Percentiles rank a stretch among this genome's conserved stretches.
These are phyloP conservation scores for Pleurotus cornucopiae DNA, from an alignment of 768 basidiomycete species.

Conservation along the genomic window DNA sequence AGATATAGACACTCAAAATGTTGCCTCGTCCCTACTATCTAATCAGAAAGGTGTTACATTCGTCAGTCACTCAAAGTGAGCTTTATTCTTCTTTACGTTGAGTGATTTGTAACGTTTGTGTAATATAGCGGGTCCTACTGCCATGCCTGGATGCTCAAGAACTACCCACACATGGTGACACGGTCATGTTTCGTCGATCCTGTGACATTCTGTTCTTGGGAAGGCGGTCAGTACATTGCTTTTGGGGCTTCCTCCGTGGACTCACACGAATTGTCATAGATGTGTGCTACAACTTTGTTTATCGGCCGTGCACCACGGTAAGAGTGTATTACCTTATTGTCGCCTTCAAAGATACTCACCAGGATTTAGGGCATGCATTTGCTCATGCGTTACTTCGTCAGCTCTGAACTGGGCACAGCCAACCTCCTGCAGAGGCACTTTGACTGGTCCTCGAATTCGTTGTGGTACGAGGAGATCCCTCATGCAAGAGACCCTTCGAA, in stretches of 20 bases:
- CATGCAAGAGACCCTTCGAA: conserved; percentile 64
- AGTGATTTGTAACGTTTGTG: not conserved
- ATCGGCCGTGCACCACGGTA: conserved; percentile 63
- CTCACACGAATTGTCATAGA: conserved; percentile 37
- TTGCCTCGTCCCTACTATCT: conserved; percentile 10
- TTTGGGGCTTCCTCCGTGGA: not conserved
- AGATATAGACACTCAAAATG: conserved; percentile 18
- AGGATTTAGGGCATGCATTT: conserved; percentile 68
- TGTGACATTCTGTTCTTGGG: conserved; percentile 89
- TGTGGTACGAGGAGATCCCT: conserved; percentile 90
- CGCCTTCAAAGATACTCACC: not conserved
- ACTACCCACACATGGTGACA: conserved; percentile 58
- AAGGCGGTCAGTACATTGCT: conserved; percentile 63
- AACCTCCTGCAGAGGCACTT: conserved; percentile 82
- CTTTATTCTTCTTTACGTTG: not conserved
- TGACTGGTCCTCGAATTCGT: conserved; percentile 81
- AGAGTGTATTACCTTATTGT: conserved; percentile 18
- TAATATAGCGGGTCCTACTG: conserved; percentile 65
- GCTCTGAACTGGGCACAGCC: conserved; percentile 82
- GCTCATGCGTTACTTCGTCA: conserved; percentile 84
- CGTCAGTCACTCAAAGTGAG: conserved; percentile 87
- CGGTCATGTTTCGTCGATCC: conserved; percentile 92
- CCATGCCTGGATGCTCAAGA: conserved; percentile 90
- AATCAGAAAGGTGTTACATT: conserved; percentile 61
- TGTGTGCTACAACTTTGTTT: conserved; percentile 89